Percentiles rank a stretch among this genome's conserved stretches.
phyloP scores from a whole-genome alignment of 257 asterid genomes.

The Apocynum venetum region DNA sequence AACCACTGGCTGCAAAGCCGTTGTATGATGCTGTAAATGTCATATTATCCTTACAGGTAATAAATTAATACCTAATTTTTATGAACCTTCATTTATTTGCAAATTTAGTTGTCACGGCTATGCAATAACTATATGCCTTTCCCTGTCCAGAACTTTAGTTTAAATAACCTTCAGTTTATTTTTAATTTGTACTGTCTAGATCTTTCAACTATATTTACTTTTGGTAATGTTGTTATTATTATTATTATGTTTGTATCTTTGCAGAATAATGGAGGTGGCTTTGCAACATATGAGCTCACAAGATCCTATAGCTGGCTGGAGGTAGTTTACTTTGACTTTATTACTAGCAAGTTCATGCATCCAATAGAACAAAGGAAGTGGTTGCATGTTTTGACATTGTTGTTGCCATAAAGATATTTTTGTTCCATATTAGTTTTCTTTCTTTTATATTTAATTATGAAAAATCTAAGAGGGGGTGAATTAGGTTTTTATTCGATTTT shows the following conservation, averaged over 20 bases:
- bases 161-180: neutral
- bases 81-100: neutral
- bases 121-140: neutral
- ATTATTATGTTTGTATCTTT: constrained; percentile 26
- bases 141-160: neutral
- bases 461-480: no score
- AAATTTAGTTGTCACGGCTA: neutral
- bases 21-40: constrained; percentile 89
- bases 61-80: constrained; percentile 12
- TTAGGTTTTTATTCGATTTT: no score
- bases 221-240: neutral
- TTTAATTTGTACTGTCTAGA: neutral
- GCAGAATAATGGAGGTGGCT: constrained; percentile 85
- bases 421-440: neutral
- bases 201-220: neutral
- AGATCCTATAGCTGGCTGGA: constrained; percentile 99
- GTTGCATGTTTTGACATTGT: neutral
- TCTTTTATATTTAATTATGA: neutral
- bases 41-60: constrained; percentile 86
- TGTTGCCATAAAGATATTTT: neutral
- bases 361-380: neutral
- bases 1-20: constrained; percentile 56
- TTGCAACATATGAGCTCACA: constrained; percentile 96
- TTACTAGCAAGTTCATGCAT: constrained; percentile 14
- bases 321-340: constrained; percentile 42